Conservation (phyloP, 2,329 filamentous ascomycete genomes). For the Calonectria montana region DNA sequence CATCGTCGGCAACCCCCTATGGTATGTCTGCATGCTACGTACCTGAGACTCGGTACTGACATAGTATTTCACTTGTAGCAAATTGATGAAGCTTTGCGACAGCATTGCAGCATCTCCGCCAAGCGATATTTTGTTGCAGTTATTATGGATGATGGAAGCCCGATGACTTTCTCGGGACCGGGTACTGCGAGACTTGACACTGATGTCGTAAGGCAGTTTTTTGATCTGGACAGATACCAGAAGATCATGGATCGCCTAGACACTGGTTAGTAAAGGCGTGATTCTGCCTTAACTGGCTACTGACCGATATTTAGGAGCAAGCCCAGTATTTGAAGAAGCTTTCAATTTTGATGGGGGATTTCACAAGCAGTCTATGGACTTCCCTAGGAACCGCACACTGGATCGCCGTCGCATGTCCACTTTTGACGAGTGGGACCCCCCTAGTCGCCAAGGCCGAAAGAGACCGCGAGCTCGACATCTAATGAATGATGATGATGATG, state of each 20-base stretch:
- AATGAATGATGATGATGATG: conserved; percentile 54
- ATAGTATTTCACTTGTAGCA: conserved; percentile 48
- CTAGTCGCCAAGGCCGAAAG: conserved; percentile 45
- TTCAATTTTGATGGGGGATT: conserved; percentile 41
- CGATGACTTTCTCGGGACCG: conserved; percentile 59
- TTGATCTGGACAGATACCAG: conserved; percentile 57
- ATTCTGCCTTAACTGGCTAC: not conserved
- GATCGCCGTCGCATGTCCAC: conserved; percentile 48
- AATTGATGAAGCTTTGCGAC: conserved; percentile 63
- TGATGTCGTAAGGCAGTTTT: conserved; percentile 57
- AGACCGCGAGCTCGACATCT: conserved; percentile 50
- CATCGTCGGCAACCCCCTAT: conserved; percentile 52
- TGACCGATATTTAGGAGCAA: conserved; percentile 43
- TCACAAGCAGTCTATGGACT: conserved; percentile 40
- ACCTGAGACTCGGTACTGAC: conserved; percentile 24
- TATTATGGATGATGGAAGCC: conserved; percentile 59
- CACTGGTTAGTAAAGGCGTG: conserved; percentile 48
- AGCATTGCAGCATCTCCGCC: conserved; percentile 63
- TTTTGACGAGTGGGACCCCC: conserved; percentile 48
- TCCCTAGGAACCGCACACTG: conserved; percentile 39
- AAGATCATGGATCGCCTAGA: conserved; percentile 52
- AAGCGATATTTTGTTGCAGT: conserved; percentile 65
- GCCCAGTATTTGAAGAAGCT: conserved; percentile 48
- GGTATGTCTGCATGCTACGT: conserved; percentile 42
- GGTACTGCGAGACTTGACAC: conserved; percentile 50